Conservation (phyloP, 805 yeast species). For the Kurtzmaniella fragi region DNA sequence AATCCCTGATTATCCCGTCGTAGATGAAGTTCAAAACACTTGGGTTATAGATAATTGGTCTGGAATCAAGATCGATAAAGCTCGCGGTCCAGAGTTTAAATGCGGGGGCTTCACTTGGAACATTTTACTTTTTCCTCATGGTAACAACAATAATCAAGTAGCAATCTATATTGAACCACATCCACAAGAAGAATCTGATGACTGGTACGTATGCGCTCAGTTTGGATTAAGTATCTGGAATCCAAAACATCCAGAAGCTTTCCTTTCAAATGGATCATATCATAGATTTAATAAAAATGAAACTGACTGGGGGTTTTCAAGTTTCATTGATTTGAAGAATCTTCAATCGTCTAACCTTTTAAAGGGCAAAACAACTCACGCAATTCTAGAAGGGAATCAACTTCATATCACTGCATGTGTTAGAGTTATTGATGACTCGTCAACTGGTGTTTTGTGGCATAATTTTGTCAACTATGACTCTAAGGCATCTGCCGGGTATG, state of each 20-base stretch:
- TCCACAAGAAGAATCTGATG: constrained; percentile 36
- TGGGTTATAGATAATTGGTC: constrained; percentile 53
- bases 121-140: constrained; percentile 71
- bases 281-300: constrained; percentile 75
- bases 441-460: constrained; percentile 94
- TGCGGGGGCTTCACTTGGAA: constrained; percentile 67
- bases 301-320: constrained; percentile 95
- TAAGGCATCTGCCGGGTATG: constrained; percentile 80
- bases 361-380: constrained; percentile 17
- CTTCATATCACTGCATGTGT: constrained; percentile 75
- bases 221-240: constrained; percentile 83
- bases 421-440: constrained; percentile 71
- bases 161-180: constrained; percentile 82
- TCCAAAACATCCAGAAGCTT: constrained; percentile 63
- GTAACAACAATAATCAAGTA: constrained; percentile 49
- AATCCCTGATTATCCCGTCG: constrained; percentile 34
- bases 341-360: constrained; percentile 26
- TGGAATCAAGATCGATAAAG: constrained; percentile 36
- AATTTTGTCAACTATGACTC: constrained; percentile 81
- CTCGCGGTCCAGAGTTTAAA: constrained; percentile 42
- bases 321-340: constrained; percentile 56
- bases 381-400: constrained; percentile 47
- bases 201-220: constrained; percentile 90
- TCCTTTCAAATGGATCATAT: constrained; percentile 57
- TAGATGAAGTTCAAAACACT: constrained; percentile 31